Base-by-base conservation (phyloP, 108 stramenopile species). In the Epithemia pelagica region DNA sequence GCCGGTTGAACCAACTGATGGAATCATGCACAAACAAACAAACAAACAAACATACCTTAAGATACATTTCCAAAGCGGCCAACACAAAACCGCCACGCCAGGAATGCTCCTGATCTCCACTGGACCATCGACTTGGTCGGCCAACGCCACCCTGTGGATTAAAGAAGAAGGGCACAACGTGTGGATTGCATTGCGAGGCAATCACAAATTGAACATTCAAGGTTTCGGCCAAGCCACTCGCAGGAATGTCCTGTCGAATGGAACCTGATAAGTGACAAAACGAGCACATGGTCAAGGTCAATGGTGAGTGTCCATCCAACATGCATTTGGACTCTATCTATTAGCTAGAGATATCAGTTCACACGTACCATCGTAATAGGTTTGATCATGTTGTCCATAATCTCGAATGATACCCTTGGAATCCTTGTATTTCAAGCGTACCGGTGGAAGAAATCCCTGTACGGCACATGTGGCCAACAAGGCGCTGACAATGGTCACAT, bases 121-220 rank as follows among this genome's bases (percentile, higher is more conserved):
- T 72, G 10, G 84, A 84, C 94, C 94, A 95, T 32, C 94, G 82
- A 69, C 80, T 83, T 25, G 94, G 92, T 26, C 82, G 66, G 2
- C 95, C 95, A 2, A 91, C 90, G 23, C 80, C 86, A 58, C 91
- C 95, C 74, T 90, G 88, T 28, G 75, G 52, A 33, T 84, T 76
- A 69, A 87, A 92, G 54, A 97, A 81, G 72, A 96, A 86, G 1
- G 91, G 89, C 1, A 87, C 87, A 32, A 86, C 82, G 59, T 86
- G 85, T 31, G 65, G 65, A 60, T 96, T 94, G 8, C 78, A 86
- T 73, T 99, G 98, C 0, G 85, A 80, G 33, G 95, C 93, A 37
- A 99, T 64, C 67, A 97, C 96, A 68, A 97, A 97, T 30, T 95
- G 93, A 67, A 95, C 94, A 79, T 98, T 98, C 59, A 99, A 79